These are phyloP conservation scores for Linaria vulgaris DNA, from an alignment of 257 asterid genomes.

Conservation along the genomic window DNA sequence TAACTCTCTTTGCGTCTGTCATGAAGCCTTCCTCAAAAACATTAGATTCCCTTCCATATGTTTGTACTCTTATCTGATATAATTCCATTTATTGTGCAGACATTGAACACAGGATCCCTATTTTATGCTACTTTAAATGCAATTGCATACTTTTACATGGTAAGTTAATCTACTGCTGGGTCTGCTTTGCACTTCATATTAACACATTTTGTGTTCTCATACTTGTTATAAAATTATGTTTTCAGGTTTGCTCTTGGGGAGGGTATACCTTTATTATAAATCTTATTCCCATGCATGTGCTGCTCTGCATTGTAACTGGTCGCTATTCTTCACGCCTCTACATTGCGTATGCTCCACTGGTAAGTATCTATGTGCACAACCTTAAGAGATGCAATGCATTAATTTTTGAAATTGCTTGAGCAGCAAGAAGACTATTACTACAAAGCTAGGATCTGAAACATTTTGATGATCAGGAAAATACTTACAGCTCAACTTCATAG, in stretches of 20 bases:
- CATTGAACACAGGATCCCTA: constrained; percentile 96
- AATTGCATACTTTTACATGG: constrained; percentile 96
- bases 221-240: constrained; percentile 21
- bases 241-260: constrained; percentile 99
- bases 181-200: constrained; percentile 9
- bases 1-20: constrained; percentile 6
- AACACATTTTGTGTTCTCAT: constrained; percentile 15
- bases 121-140: constrained; percentile 93
- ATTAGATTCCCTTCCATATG: constrained; percentile 10
- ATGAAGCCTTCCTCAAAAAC: constrained; percentile 3
- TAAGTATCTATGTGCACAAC: constrained; percentile 44
- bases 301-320: constrained; percentile 93
- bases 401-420: constrained; percentile 18
- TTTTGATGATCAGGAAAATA: background rate
- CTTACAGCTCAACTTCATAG: background rate
- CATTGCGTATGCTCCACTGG: constrained; percentile 97
- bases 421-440: background rate
- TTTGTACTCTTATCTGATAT: constrained; percentile 29
- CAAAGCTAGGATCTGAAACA: background rate
- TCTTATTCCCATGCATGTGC: constrained; percentile 98
- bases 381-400: constrained; percentile 2
- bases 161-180: constrained; percentile 31
- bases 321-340: constrained; percentile 95
- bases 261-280: constrained; percentile 98
- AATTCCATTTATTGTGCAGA: constrained; percentile 50